Conservation (phyloP, 768 basidiomycete species). For the Hericium rajendrae region DNA sequence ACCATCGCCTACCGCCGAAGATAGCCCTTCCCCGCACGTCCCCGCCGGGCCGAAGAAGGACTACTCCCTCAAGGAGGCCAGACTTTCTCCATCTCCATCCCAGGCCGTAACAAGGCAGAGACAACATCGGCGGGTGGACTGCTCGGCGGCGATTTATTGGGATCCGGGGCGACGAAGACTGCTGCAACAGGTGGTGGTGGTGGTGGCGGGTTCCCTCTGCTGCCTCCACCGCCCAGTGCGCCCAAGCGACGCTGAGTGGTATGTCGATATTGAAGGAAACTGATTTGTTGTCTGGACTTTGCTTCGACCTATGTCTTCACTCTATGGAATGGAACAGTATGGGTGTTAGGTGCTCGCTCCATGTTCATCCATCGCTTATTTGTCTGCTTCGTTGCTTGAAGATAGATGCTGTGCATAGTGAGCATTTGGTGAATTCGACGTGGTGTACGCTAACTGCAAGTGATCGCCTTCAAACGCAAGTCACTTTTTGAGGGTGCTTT, state of each 20-base stretch:
- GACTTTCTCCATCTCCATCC: conserved; percentile 86
- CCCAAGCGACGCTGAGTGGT: conserved; percentile 32
- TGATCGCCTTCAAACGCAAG: too few species aligned
- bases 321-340: background rate
- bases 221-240: conserved; percentile 78
- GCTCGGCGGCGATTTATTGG: conserved; percentile 27
- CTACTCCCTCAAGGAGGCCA: conserved; percentile 89
- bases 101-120: conserved; percentile 49
- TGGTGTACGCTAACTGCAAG: too few species aligned
- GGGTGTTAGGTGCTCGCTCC: background rate
- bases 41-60: conserved; percentile 84
- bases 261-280: background rate
- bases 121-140: conserved; percentile 24
- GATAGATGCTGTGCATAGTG: too few species aligned
- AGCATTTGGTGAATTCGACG: too few species aligned
- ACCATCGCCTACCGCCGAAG: conserved; percentile 28
- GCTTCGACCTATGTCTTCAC: background rate
- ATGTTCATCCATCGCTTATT: too few species aligned
- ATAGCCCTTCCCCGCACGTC: conserved; percentile 52
- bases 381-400: too few species aligned
- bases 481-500: too few species aligned
- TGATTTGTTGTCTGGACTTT: background rate
- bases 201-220: conserved; percentile 46
- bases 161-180: conserved; percentile 5
- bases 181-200: conserved; percentile 1